phyloP scores from a whole-genome alignment of 2,329 filamentous ascomycete species.

The Claviceps sp. region DNA sequence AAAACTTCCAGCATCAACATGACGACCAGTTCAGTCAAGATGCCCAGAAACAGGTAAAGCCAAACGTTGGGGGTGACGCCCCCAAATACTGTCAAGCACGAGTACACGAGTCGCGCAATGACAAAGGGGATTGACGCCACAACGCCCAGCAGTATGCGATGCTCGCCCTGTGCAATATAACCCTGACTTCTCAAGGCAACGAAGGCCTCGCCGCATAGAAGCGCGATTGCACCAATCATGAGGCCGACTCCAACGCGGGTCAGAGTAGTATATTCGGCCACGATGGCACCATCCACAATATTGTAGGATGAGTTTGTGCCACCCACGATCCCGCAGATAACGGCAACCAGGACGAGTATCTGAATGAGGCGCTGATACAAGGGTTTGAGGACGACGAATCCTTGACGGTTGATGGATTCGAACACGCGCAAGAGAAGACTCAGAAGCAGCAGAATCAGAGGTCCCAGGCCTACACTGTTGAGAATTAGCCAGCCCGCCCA shows the following conservation, averaged over 20 bases:
- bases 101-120: constrained; percentile 19
- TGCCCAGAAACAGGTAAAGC: constrained; percentile 18
- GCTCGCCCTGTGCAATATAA: constrained; percentile 34
- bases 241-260: constrained; percentile 14
- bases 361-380: neutral
- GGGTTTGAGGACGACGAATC: constrained; percentile 15
- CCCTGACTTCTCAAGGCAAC: constrained; percentile 26
- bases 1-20: constrained; percentile 11
- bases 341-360: neutral
- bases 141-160: constrained; percentile 35
- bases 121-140: constrained; percentile 20
- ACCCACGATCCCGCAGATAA: neutral
- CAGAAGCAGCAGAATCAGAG: constrained; percentile 30
- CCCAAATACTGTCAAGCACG: constrained; percentile 16
- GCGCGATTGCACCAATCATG: constrained; percentile 24
- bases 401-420: constrained; percentile 32
- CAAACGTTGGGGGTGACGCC: constrained; percentile 15
- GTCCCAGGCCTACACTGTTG: constrained; percentile 23
- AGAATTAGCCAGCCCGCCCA: constrained; percentile 20
- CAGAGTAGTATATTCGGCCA: constrained; percentile 13
- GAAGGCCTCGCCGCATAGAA: constrained; percentile 26
- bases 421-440: constrained; percentile 22
- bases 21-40: constrained; percentile 22
- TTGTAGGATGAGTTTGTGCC: constrained; percentile 6
- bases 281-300: constrained; percentile 10